phyloP scores from a whole-genome alignment of 306 rosid species.

The Coriaria nepalensis region DNA sequence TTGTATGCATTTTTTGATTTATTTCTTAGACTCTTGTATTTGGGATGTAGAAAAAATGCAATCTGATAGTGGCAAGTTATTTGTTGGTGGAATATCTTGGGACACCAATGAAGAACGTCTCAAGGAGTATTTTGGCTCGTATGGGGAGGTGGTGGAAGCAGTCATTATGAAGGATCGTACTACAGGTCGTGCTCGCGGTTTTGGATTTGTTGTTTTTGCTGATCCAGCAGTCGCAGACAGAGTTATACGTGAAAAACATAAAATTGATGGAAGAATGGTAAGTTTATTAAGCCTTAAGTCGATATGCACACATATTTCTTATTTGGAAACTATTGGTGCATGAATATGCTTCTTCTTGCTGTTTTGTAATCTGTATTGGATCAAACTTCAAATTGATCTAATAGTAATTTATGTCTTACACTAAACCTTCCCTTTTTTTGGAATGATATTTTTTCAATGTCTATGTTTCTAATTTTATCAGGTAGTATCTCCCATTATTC shows the following conservation, averaged over 20 bases:
- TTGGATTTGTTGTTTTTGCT: conserved; percentile 82
- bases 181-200: conserved; percentile 96
- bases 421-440: too few relatives aligned
- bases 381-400: too few relatives aligned
- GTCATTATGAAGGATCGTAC: conserved; percentile 99
- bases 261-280: conserved; percentile 96
- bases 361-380: too few relatives aligned
- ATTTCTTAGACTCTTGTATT: conserved; percentile 20
- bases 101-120: conserved; percentile 97
- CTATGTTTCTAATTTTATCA: too few relatives aligned
- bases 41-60: conserved; percentile 74
- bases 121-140: conserved; percentile 72
- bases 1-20: conserved; percentile 26
- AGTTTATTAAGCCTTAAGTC: conserved; percentile 14
- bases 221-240: conserved; percentile 70
- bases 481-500: background rate
- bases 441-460: too few relatives aligned
- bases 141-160: conserved; percentile 90
- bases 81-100: conserved; percentile 97
- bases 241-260: conserved; percentile 85
- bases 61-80: conserved; percentile 88
- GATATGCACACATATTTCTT: background rate
- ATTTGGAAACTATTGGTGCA: background rate
- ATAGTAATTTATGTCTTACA: too few relatives aligned
- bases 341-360: too few relatives aligned